A percentile compares a stretch with the other conserved stretches of the same genome.
These are phyloP conservation scores for Groenewaldozyma salmanticensis DNA, from an alignment of 805 yeast species.

Conservation along the genomic window DNA sequence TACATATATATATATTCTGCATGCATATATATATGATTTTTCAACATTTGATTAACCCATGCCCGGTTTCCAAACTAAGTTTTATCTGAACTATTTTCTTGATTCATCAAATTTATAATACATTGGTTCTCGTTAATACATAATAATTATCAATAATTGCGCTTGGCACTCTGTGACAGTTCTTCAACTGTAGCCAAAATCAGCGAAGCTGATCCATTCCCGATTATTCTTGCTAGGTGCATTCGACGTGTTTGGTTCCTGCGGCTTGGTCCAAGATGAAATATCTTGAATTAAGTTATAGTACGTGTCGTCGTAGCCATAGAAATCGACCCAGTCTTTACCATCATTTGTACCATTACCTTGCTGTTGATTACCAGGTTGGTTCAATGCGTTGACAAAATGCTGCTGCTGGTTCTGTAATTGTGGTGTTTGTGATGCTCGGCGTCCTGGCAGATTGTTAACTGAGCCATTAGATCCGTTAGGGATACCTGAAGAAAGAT, in stretches of 20 bases:
- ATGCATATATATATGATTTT: no score
- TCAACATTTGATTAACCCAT: no score
- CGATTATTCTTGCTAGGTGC: neutral
- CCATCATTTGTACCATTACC: constrained; percentile 2
- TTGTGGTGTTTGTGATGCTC: constrained; percentile 4
- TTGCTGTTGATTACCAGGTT: neutral
- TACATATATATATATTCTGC: neutral
- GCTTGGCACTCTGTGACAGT: no score
- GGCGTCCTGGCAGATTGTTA: constrained; percentile 5
- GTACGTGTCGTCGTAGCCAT: constrained; percentile 20
- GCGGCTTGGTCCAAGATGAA: constrained; percentile 18
- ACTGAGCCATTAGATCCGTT: no score
- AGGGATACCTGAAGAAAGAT: no score
- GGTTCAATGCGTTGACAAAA: neutral
- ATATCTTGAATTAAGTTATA: constrained; percentile 23
- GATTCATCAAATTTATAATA: no score
- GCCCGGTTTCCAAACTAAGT: no score
- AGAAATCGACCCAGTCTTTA: constrained; percentile 15
- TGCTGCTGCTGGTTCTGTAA: constrained; percentile 3
- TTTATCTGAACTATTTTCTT: no score
- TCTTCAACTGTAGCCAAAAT: constrained; percentile 16
- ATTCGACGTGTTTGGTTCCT: constrained; percentile 5
- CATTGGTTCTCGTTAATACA: no score
- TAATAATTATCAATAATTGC: no score
- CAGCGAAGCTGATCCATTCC: constrained; percentile 13